Conservation (phyloP, 2,329 filamentous ascomycete species). For the Daldinia eschscholtzii region DNA sequence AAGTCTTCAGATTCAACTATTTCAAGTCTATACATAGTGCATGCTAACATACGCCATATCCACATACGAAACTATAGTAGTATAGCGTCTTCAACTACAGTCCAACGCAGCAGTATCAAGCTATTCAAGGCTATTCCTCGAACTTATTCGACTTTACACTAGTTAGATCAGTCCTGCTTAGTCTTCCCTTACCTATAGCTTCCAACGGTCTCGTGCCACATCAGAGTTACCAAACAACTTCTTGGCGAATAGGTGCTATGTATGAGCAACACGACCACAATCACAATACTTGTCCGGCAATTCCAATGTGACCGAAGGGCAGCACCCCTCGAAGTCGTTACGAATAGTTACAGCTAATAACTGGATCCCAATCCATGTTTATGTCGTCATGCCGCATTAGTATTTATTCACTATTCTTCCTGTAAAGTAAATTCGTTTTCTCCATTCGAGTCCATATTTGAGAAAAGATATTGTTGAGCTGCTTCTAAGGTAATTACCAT, state of each 20-base stretch:
- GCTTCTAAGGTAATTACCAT: conserved; percentile 12
- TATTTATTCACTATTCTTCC: conserved; percentile 2
- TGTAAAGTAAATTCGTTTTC: conserved; percentile 16
- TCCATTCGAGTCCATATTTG: neutral
- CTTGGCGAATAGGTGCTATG: conserved; percentile 1
- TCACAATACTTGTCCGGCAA: conserved; percentile 3
- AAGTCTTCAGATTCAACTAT: conserved; percentile 4
- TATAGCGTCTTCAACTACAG: conserved; percentile 19
- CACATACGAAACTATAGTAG: conserved; percentile 16
- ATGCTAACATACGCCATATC: conserved; percentile 4
- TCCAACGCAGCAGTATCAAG: conserved; percentile 33
- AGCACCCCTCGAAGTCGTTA: conserved; percentile 17
- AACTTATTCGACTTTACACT: conserved; percentile 30
- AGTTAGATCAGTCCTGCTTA: conserved; percentile 12
- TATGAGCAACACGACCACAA: conserved; percentile 14
- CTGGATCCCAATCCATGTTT: conserved; percentile 20
- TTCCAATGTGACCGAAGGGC: conserved; percentile 24
- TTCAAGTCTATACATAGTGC: neutral
- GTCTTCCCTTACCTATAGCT: conserved; percentile 20
- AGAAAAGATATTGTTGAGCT: conserved; percentile 20
- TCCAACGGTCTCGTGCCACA: conserved; percentile 35
- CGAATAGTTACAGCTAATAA: conserved; percentile 1
- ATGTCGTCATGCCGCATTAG: conserved; percentile 28
- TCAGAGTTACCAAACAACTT: conserved; percentile 18
- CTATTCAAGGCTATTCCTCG: conserved; percentile 24